These are phyloP conservation scores for Clonostachys byssicola DNA, from an alignment of 2,329 filamentous ascomycete genomes.

Conservation along the genomic window DNA sequence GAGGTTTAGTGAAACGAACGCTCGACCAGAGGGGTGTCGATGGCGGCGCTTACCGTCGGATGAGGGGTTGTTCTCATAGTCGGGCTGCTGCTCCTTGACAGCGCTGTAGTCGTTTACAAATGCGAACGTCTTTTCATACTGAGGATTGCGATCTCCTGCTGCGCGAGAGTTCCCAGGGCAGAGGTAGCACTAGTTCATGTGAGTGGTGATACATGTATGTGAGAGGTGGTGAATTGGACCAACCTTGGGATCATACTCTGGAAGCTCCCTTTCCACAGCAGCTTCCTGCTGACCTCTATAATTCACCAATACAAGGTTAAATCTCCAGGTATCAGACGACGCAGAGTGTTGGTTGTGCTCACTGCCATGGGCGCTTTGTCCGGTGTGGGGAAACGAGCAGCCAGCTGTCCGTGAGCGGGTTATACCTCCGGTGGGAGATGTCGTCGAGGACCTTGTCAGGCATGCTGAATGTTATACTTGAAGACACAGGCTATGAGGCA, in stretches of 20 bases:
- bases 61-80: slow-evolving; percentile 51
- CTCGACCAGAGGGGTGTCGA: too few species aligned
- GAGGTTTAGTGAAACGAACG: too few species aligned
- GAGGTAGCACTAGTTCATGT: slow-evolving; percentile 71
- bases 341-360: slow-evolving; percentile 27
- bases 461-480: slow-evolving; percentile 42
- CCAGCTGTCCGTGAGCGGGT: slow-evolving; percentile 86
- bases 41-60: slow-evolving; percentile 22
- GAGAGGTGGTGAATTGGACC: slow-evolving; percentile 6
- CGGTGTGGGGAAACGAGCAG: slow-evolving; percentile 93
- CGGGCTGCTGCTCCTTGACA: slow-evolving; percentile 87
- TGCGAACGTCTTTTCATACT: slow-evolving; percentile 82
- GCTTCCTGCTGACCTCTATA: slow-evolving; percentile 72
- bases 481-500: not conserved
- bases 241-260: slow-evolving; percentile 75
- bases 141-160: slow-evolving; percentile 79
- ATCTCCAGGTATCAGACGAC: not conserved
- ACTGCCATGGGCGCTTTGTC: slow-evolving; percentile 98
- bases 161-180: slow-evolving; percentile 90
- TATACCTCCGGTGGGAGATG: slow-evolving; percentile 93
- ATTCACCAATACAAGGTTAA: not conserved
- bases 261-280: slow-evolving; percentile 63
- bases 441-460: slow-evolving; percentile 80
- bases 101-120: slow-evolving; percentile 98
- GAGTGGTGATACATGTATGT: slow-evolving; percentile 5